Base-by-base conservation (phyloP, 2,329 filamentous ascomycete genomes). In the Fusarium brachygibbosum region DNA sequence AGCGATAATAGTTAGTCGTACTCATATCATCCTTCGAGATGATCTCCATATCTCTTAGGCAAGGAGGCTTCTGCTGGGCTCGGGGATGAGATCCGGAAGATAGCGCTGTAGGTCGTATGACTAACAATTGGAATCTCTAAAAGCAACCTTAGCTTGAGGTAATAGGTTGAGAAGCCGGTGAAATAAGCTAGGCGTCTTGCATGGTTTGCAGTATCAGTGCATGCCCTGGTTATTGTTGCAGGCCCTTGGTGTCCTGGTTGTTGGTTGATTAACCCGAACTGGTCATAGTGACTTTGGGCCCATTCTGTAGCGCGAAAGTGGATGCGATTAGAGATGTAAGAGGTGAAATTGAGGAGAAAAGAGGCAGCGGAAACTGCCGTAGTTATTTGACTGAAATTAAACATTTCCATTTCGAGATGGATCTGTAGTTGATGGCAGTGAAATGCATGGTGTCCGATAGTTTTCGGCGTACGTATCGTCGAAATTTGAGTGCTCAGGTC, bases 311-410 rank as follows among this genome's bases (percentile, higher is more conserved):
- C 31, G 21, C 25, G 5, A 12, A 7, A 23, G 46, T 34, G 51
- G 49, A 50, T 42, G 40, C 28, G 40, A 35, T 21, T 14, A n/a
- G 28, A 48, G 58, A 42, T 28, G 31, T 29, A 41, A n/a, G 40
- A 49, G 42, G 40, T 21, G 49, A 44, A 19, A 35, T 66, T 44
- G 46, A 58, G 51, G 63, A 53, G 54, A 48, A 54, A 66, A 66
- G 58, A 61, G 42, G 19, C 31, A 38, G 32, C 29, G n/a, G 3
- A 44, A 29, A 31, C n/a, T 25, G 16, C 11, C 13, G 17, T 25
- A 17, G 12, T 42, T n/a, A 28, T 14, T 19, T 34, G 25, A 28
- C 13, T 48, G 50, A 52, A 38, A 28, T 44, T 19, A 45, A 53
- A 45, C 49, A 53, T 49, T 42, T 32, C 55, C 23, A n/a, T 35